Evolutionary conservation across 352 stramenopile genomes (phyloP), one percentile per base, ranked within the genome.

Genomic region (Thalassiosira sp.): DNA sequence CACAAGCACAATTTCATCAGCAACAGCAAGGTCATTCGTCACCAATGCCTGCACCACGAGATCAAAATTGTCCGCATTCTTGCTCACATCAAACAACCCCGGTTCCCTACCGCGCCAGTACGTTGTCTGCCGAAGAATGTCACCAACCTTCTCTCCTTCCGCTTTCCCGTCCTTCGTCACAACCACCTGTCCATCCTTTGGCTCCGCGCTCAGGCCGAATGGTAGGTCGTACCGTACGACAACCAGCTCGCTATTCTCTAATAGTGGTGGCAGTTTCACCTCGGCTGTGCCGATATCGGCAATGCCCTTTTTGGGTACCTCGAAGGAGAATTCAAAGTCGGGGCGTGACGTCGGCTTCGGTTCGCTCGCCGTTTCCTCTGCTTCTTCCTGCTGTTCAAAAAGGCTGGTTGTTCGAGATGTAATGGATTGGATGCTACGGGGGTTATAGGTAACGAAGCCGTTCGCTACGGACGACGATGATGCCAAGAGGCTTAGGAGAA

Each of bases 201-300:
- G 86, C 20, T 65, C 81, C 0, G 89, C 83, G 62, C 86, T 69
- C 31, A 91, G 66, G 31, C 79, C 83, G 63, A 91, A 91, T 22
- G 86, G 86, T 1, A 91, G 25, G 5, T 77, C 57, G 54, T 91
- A 91, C 46, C 86, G 60, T 11, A 91, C 86, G 67, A 87, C 69
- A 11, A 91, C 48, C 10, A 90, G 42, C 67, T 91, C 86, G 53
- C 66, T 84, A 6, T 5, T 18, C 5, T 68, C 58, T 1, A 68
- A 35, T 2, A 58, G 13, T 27, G 58, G 58, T 8, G 37, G 10
- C 3, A 68, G 16, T 11, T 58, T 57, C 11, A 68, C 40, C 18
- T 68, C 13, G 20, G 58, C 58, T 16, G 40, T 68, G 22, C 37
- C 37, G 3, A 58, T 58, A 40, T 68, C 58, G 18, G 58, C 58